phyloP scores from a whole-genome alignment of 2,329 filamentous ascomycete species.

The Nigrospora oryzae region DNA sequence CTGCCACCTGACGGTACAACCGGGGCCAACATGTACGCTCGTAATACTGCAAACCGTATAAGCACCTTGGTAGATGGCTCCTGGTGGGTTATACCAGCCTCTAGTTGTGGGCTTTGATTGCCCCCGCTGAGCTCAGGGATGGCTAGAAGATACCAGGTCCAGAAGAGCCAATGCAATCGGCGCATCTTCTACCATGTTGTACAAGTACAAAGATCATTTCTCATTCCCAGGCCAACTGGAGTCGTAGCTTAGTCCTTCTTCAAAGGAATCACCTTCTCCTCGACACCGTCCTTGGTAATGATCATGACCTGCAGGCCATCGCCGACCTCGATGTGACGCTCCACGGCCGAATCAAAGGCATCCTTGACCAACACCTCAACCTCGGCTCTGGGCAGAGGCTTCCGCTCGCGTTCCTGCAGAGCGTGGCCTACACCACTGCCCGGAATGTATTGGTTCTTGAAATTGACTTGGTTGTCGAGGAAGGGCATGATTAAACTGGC shows the following conservation, averaged over 20 bases:
- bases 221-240: too few relatives aligned
- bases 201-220: neutral
- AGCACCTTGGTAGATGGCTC: too few relatives aligned
- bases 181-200: conserved; percentile 1
- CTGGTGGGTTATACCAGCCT: too few relatives aligned
- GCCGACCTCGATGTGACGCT: conserved; percentile 98
- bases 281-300: conserved; percentile 79
- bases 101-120: too few relatives aligned
- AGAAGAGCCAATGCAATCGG: neutral
- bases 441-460: conserved; percentile 96
- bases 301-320: conserved; percentile 94
- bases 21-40: too few relatives aligned
- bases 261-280: conserved; percentile 74
- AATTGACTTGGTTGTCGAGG: conserved; percentile 98
- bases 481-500: conserved; percentile 97
- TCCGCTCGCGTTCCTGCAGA: conserved; percentile 60
- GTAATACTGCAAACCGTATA: too few relatives aligned
- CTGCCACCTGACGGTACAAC: too few relatives aligned
- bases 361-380: conserved; percentile 90
- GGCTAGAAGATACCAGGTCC: too few relatives aligned
- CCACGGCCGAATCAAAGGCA: conserved; percentile 94
- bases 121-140: too few relatives aligned
- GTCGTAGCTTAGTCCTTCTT: conserved; percentile 68
- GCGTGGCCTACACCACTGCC: conserved; percentile 78
- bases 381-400: conserved; percentile 61